Evolutionary conservation across 139 green algal species (phyloP), one percentile per base, ranked within the genome.

Genomic region (Closterium sp.): DNA sequence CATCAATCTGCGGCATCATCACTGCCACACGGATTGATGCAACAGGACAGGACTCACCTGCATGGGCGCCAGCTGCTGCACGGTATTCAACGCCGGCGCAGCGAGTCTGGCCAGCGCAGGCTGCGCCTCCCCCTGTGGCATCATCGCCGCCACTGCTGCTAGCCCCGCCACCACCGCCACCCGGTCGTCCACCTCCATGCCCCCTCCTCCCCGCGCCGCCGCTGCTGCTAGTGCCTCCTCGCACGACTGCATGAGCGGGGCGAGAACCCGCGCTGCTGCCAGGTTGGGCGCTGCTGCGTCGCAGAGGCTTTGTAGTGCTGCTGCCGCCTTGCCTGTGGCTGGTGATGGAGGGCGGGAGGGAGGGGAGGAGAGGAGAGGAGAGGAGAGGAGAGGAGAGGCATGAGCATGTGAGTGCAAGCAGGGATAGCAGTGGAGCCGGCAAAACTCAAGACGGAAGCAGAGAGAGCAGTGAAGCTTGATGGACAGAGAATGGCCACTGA

Each of bases 201-300:
- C 86, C 33, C 30, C 86, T 8, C 85, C 90, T 16, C 23, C 90
- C 30, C n/a, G 21, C 8, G 36, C 90, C 23, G 66, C 90, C 5
- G 90, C 90, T 34, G 90, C 90, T 28, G 55, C 55, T 3, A 76
- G 55, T 3, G 88, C 88, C 90, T 93, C 85, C 90, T 93, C 90
- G 90, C 90, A 93, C 7, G 90, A 43, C 33, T 86, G 36, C 35
- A 93, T 84, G 32, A 93, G 86, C 2, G 89, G 81, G 8, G 86
- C 90, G 8, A 93, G 30, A 25, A 86, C 36, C 2, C 86, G 90
- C 34, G 30, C 90, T 25, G 90, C 90, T n/a, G 90, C 90, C 8
- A 93, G 33, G 25, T 85, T 31, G 23, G 85, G 90, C 21, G 90
- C 86, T 8, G 90, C 35, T 31, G 86, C 85, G 19, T 34, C 28